These are phyloP conservation scores for Pelargonium nanum DNA, from an alignment of 345 rosid genomes.

Conservation along the genomic window DNA sequence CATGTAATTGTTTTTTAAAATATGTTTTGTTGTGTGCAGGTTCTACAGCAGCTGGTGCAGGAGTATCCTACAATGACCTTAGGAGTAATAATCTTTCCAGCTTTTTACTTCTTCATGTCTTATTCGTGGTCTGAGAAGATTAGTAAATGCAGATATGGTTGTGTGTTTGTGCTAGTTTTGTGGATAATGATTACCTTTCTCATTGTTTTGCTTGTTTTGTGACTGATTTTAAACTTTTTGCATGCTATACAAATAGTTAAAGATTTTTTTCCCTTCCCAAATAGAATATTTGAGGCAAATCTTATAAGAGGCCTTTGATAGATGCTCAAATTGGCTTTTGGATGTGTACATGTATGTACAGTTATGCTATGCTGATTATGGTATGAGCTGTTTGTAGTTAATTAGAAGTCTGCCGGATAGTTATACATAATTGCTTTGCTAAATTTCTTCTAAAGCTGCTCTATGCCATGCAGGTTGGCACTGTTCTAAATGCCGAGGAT, in stretches of 20 bases:
- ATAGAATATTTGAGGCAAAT: not conserved
- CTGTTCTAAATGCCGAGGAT: slow-evolving; percentile 34
- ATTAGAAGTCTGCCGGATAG: not conserved
- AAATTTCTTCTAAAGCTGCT: not conserved
- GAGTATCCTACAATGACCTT: slow-evolving; percentile 34
- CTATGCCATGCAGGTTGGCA: slow-evolving; percentile 35
- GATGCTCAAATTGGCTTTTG: too few relatives aligned
- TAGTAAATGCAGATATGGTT: not conserved
- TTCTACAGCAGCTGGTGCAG: slow-evolving; percentile 25
- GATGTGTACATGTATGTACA: too few relatives aligned
- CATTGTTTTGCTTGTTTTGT: not conserved
- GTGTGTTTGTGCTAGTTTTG: not conserved
- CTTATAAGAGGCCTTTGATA: not conserved
- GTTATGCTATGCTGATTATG: too few relatives aligned
- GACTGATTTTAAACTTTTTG: not conserved
- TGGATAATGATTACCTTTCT: too few relatives aligned
- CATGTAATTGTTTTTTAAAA: not conserved
- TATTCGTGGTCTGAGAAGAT: not conserved
- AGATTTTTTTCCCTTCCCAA: not conserved
- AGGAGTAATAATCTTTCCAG: slow-evolving; percentile 29
- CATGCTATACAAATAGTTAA: not conserved
- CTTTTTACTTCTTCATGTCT: not conserved
- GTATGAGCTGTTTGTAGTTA: too few relatives aligned
- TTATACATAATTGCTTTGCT: not conserved
- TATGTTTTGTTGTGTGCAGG: slow-evolving; percentile 17